Evolutionary conservation across 202 grass and related monocot species (phyloP).

Genomic region (Alloteropsis angusta): DNA sequence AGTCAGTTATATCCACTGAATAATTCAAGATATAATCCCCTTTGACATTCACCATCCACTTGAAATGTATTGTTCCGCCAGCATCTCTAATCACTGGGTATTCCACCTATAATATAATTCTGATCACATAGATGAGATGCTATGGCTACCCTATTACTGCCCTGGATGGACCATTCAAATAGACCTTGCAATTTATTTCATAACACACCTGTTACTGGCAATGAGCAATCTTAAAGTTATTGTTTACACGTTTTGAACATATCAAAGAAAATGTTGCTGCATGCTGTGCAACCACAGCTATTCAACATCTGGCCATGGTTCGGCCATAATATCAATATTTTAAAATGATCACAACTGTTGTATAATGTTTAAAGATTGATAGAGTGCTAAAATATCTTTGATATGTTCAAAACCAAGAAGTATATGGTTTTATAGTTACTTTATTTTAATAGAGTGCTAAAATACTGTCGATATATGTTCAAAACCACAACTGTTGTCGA

Average conservation of each 20-base stretch:
- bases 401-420: too few species aligned
- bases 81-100: background rate
- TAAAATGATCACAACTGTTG: background rate
- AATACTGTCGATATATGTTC: too few species aligned
- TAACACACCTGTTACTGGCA: background rate
- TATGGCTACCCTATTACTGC: background rate
- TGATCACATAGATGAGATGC: background rate
- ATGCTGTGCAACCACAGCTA: background rate
- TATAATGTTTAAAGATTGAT: background rate
- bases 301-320: background rate
- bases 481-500: too few species aligned
- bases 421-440: too few species aligned
- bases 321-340: background rate
- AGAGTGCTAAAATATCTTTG: background rate
- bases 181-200: background rate
- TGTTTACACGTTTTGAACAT: background rate
- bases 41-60: background rate
- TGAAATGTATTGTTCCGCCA: background rate
- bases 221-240: background rate
- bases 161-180: background rate
- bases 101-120: background rate
- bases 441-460: too few species aligned
- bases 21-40: background rate
- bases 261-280: background rate
- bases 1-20: background rate